phyloP scores from a whole-genome alignment of 106 monocot species.

The Cymbidium sinense region DNA sequence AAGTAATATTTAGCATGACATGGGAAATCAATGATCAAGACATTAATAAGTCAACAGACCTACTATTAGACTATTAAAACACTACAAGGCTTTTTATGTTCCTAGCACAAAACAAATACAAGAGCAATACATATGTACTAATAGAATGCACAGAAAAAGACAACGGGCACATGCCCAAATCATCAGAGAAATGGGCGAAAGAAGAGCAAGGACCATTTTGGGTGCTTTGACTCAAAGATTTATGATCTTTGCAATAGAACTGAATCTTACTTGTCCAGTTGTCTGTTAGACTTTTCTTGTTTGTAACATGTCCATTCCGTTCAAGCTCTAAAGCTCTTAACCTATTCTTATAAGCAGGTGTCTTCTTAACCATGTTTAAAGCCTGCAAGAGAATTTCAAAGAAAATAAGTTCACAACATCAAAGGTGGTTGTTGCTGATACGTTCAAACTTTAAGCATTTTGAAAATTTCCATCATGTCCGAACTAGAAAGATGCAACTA shows the following conservation, averaged over 20 bases:
- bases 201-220: neutral
- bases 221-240: neutral
- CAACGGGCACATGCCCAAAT: neutral
- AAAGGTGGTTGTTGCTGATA: neutral
- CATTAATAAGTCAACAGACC: too few relatives aligned
- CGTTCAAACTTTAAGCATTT: neutral
- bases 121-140: neutral
- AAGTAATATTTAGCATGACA: too few relatives aligned
- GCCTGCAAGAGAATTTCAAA: conserved; percentile 39
- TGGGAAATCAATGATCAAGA: too few relatives aligned
- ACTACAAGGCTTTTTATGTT: neutral
- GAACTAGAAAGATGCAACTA: neutral
- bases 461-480: neutral
- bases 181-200: neutral
- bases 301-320: conserved; percentile 60
- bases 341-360: conserved; percentile 93
- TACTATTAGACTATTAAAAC: too few relatives aligned
- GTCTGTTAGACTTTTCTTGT: conserved; percentile 86
- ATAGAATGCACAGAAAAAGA: neutral
- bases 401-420: neutral
- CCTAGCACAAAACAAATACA: neutral
- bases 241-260: neutral
- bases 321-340: conserved; percentile 85
- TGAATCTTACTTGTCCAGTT: conserved; percentile 67
- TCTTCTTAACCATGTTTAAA: conserved; percentile 87